These are phyloP conservation scores for Paratrimastix pyriformis DNA, from an alignment of 78 protist genomes.

Conservation along the genomic window DNA sequence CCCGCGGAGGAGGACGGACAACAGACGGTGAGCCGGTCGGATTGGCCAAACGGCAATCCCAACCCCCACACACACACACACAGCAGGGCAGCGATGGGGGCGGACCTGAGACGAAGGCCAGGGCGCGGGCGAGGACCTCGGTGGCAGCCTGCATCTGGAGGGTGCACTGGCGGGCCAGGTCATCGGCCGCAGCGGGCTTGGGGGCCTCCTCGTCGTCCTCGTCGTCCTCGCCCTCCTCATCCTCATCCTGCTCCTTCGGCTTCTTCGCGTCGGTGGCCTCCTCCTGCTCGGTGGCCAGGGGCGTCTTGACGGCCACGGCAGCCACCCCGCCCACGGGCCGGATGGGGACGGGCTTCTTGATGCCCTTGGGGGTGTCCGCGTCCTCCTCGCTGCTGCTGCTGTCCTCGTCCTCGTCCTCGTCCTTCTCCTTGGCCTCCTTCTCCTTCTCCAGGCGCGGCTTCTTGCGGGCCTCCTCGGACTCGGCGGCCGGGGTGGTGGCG, in stretches of 20 bases:
- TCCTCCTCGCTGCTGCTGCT: constrained; percentile 5
- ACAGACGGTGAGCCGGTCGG: no score
- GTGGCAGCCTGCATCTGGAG: neutral
- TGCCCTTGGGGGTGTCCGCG: neutral
- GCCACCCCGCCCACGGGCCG: neutral
- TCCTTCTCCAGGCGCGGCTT: no score
- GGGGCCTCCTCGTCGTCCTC: neutral
- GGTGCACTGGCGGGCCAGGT: neutral
- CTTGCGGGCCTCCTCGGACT: no score
- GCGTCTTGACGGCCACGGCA: neutral
- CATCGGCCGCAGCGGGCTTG: neutral
- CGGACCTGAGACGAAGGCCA: neutral
- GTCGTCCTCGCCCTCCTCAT: neutral
- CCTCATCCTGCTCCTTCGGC: neutral
- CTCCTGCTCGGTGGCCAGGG: neutral
- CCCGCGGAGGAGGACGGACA: no score
- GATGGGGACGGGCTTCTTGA: neutral
- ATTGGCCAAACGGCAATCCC: no score
- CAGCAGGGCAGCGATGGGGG: no score
- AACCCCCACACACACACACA: no score
- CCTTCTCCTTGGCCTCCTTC: no score
- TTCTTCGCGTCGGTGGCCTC: neutral
- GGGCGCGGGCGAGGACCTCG: neutral
- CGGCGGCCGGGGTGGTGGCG: no score
- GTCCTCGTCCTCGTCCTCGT: no score